Evolutionary conservation across 2,329 filamentous ascomycete genomes (phyloP), one percentile per base, ranked within the genome.

Genomic region (Cercospora zeina): DNA sequence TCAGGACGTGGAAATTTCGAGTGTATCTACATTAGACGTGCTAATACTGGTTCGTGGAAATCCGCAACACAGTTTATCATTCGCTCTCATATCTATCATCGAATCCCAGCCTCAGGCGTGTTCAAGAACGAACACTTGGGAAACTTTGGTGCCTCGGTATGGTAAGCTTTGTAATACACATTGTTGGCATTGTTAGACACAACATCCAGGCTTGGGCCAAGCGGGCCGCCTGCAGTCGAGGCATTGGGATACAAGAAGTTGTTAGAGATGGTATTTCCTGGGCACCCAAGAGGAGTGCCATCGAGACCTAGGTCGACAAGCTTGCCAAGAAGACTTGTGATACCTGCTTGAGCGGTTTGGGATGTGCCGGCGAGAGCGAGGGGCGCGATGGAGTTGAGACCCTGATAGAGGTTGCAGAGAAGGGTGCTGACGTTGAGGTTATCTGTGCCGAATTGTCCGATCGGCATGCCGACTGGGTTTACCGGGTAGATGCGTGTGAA

Each of bases 121-220:
- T 47, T 47, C 11, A 47, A 13, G 24, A 19, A 57, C 14, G n/a
- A 33, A 45, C 66, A 68, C 54, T 64, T 50, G 19, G 72, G 71
- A 50, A 58, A 65, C 10, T 64, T 68, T 4, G 73, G 75, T 7
- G 71, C 67, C 8, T 58, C 56, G 3, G 45, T 57, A 61, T 75
- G 75, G 64, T 76, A 76, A 4, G 70, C 67, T 66, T 75, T 73
- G 66, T 72, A 68, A 63, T 75, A 76, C 1, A 74, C 72, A 55
- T 77, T 75, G 62, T 75, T 71, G 5, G 75, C 73, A 27, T 70
- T 70, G 37, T 73, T 73, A 11, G 63, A 47, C 19, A 66, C 64
- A 21, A 67, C 67, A 21, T 59, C 64, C 14, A 68, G 67, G 21
- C 72, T 71, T 24, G 68, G 65, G 11, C 67, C 70, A 7, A 69